A percentile compares a stretch with the other conserved stretches of the same genome.
phyloP scores from a whole-genome alignment of 2,329 filamentous ascomycete species.

The Aspergillus hortae region DNA sequence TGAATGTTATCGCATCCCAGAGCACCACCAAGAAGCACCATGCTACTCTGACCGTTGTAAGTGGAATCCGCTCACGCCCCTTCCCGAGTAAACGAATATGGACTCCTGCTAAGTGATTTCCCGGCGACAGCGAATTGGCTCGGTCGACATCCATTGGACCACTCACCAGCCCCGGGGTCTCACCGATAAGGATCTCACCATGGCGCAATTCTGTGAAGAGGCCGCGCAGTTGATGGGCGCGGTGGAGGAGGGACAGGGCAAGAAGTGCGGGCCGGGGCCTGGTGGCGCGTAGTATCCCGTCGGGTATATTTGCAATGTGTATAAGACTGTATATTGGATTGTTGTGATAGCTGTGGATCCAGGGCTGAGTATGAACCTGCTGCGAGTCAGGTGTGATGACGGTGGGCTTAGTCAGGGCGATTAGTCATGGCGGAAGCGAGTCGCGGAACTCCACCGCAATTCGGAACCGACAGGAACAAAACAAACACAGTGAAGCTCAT shows the following conservation, averaged over 20 bases:
- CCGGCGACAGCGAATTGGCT: constrained; percentile 28
- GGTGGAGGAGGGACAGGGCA: constrained; percentile 27
- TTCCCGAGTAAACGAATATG: background rate
- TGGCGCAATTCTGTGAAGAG: constrained; percentile 37
- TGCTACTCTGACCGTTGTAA: constrained; percentile 36
- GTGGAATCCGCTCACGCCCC: background rate
- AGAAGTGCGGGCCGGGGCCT: constrained; percentile 22
- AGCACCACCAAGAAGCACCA: constrained; percentile 38
- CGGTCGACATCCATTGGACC: constrained; percentile 39
- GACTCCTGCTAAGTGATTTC: constrained; percentile 6
- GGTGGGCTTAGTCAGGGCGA: no score
- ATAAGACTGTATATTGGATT: background rate
- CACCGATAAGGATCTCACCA: constrained; percentile 32
- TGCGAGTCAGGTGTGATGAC: no score
- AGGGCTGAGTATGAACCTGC: no score
- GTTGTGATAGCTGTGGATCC: background rate
- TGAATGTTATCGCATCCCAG: constrained; percentile 35
- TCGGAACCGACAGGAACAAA: no score
- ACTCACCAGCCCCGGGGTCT: constrained; percentile 39
- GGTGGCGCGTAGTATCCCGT: background rate
- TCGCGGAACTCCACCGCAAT: no score
- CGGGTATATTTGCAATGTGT: no score
- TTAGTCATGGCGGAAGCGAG: no score
- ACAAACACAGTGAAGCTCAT: no score
- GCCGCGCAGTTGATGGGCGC: constrained; percentile 32